Evolutionary conservation across 441 rosid species (phyloP).

Genomic region (Euphorbia corollata): DNA sequence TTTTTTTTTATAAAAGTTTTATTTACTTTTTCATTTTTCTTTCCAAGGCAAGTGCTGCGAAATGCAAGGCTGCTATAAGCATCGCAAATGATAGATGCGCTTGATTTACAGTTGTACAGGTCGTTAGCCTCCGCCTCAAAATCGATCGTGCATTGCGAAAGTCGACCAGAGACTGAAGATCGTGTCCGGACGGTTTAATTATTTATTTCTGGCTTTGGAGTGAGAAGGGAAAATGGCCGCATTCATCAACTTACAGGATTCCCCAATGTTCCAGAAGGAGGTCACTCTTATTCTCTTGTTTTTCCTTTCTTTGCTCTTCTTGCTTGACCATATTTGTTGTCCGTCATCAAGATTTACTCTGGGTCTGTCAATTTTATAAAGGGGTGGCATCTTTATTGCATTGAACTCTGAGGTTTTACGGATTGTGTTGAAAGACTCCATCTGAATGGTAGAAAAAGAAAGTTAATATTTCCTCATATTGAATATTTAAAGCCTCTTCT

Average conservation of each 20-base stretch:
- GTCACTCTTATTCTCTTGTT: constrained; percentile 23
- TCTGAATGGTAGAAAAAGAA: background rate
- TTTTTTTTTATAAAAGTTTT: no score
- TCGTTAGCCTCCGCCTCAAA: background rate
- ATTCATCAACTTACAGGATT: constrained; percentile 71
- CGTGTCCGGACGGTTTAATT: background rate
- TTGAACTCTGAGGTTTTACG: background rate
- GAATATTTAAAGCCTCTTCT: background rate
- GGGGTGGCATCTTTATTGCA: background rate
- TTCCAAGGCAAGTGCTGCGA: background rate
- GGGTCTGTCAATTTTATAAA: background rate
- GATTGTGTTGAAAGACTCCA: background rate
- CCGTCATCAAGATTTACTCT: background rate
- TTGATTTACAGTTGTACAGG: background rate
- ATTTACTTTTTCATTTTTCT: no score
- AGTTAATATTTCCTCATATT: background rate
- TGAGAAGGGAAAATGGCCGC: constrained; percentile 33
- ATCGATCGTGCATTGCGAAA: background rate
- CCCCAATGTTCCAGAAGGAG: constrained; percentile 85
- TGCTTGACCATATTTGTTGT: background rate
- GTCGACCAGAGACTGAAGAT: background rate
- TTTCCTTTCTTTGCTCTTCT: background rate
- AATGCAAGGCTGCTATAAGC: no score
- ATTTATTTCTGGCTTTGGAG: background rate
- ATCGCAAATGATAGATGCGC: background rate